phyloP scores from a whole-genome alignment of 257 asterid genomes.

The Eustoma russellianum region DNA sequence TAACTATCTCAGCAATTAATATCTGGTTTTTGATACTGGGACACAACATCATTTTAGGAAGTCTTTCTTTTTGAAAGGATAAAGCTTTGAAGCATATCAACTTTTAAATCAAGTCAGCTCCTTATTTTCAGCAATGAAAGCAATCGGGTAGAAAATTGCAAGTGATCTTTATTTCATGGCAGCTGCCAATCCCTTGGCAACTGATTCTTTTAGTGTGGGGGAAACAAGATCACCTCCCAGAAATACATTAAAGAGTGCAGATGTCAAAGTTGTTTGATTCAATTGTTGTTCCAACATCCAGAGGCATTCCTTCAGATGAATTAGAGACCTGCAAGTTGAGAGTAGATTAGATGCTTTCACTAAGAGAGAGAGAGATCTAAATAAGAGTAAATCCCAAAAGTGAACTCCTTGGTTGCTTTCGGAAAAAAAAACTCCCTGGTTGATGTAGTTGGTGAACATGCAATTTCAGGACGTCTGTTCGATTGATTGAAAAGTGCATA shows the following conservation, averaged over 20 bases:
- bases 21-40: no score
- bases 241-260: slow-evolving; percentile 78
- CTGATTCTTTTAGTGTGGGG: slow-evolving; percentile 70
- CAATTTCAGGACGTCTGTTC: no score
- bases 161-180: slow-evolving; percentile 31
- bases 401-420: background rate
- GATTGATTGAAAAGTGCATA: slow-evolving; percentile 6
- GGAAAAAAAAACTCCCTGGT: no score
- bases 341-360: background rate
- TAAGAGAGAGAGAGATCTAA: slow-evolving; percentile 3
- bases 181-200: slow-evolving; percentile 48
- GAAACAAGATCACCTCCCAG: slow-evolving; percentile 78
- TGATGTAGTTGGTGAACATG: background rate
- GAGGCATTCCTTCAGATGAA: slow-evolving; percentile 56
- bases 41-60: no score
- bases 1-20: no score
- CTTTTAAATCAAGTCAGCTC: slow-evolving; percentile 15
- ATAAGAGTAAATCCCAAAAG: background rate
- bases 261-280: slow-evolving; percentile 60
- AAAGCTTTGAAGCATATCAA: slow-evolving; percentile 46
- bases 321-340: slow-evolving; percentile 46
- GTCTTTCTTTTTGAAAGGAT: no score
- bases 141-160: slow-evolving; percentile 2
- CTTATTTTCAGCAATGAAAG: slow-evolving; percentile 7
- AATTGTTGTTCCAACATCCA: slow-evolving; percentile 59